Evolutionary conservation across 352 stramenopile species (phyloP), one percentile per base, ranked within the genome.

Genomic region (Pythium grandisporangium): DNA sequence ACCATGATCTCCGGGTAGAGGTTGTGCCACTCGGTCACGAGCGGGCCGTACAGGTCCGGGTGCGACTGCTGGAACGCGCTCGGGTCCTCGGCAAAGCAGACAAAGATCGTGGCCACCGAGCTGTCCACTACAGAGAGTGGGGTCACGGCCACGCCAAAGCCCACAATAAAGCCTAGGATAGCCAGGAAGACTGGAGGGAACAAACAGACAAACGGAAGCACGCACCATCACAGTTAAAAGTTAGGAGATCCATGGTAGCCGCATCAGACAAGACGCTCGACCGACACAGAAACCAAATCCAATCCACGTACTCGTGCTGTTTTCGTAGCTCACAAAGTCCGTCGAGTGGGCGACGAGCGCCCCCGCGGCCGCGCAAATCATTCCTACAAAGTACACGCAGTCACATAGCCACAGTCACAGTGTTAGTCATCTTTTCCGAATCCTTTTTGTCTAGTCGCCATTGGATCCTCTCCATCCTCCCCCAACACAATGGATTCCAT

Each of bases 61-160:
- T 94, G 82, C 37, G 77, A 82, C 14, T 59, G 55, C 48, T 82
- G 66, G 47, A 94, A 85, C n/a, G 82, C 76, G 5, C 61, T 70
- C 0, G 82, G 82, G 44, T 94, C 79, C 71, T 98, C 87, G 2
- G 93, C 93, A 58, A 98, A 98, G 67, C 92, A 98, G 11, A 98
- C 94, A 54, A 98, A 97, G 29, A 98, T 90, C 2, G 94, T 98
- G 32, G 95, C 92, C 14, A 98, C 87, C 3, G 91, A 96, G 50
- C 82, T 96, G 55, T 93, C 80, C 22, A 98, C 89, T 25, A 97
- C 89, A 35, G 81, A 80, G 25, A 97, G 67, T 25, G 95, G 71
- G 8, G 96, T 96, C 36, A 83, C 72, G 16, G 86, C 80, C 12
- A 98, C 63, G 6, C 90, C 73, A 23, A 93, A 61, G 35, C 90